Evolutionary conservation across 2,329 filamentous ascomycete genomes (phyloP).

Genomic region (Scolecobasidium constrictum): DNA sequence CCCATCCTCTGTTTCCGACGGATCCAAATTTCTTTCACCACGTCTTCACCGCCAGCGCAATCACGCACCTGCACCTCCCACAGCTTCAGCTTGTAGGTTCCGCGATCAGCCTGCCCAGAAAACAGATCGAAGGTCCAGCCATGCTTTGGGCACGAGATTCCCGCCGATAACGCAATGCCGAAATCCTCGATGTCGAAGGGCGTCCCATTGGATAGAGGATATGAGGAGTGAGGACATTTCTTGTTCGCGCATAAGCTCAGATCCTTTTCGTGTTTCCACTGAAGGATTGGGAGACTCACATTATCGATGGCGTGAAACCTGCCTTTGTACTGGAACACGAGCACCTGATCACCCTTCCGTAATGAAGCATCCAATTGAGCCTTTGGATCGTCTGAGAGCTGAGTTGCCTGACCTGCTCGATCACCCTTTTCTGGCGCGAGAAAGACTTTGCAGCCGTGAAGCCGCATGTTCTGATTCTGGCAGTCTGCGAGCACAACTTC

Average conservation of each 20-base stretch:
- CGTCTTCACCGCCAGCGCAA: neutral
- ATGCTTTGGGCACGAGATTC: conserved; percentile 57
- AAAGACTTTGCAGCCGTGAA: conserved; percentile 8
- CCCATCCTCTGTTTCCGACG: neutral
- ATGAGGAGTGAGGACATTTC: conserved; percentile 55
- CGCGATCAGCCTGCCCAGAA: conserved; percentile 51
- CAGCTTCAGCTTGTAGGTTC: conserved; percentile 38
- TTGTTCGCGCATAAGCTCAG: too few relatives aligned
- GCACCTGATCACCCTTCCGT: conserved; percentile 43
- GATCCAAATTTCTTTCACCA: neutral
- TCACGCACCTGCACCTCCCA: conserved; percentile 9
- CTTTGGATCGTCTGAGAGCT: neutral
- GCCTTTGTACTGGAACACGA: conserved; percentile 53
- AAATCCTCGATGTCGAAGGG: conserved; percentile 67
- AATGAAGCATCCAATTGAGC: neutral
- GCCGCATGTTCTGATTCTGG: neutral
- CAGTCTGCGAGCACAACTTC: neutral
- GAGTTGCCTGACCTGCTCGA: neutral
- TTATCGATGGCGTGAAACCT: conserved; percentile 60
- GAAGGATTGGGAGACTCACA: conserved; percentile 27
- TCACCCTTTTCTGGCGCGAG: neutral
- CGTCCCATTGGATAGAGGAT: conserved; percentile 50
- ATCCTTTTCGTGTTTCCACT: too few relatives aligned
- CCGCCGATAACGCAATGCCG: conserved; percentile 50
- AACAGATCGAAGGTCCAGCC: conserved; percentile 62